A percentile compares a stretch with the other conserved stretches of the same genome.
Evolutionary conservation across 441 rosid species (phyloP).

Genomic region (Theobroma grandiflorum): DNA sequence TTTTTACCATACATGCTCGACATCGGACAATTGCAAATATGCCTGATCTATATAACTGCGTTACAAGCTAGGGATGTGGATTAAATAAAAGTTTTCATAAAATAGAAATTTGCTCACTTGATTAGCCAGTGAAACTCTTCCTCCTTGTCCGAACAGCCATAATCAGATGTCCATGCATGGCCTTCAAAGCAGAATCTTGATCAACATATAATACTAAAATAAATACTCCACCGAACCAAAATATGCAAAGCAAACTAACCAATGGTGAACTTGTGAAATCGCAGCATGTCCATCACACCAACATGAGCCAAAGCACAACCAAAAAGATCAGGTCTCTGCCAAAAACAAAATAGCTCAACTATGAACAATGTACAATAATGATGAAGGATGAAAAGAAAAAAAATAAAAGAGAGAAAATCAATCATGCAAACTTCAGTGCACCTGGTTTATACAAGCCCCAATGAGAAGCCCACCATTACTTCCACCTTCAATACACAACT

Average conservation of each 20-base stretch:
- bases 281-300: slow-evolving; percentile 99
- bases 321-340: slow-evolving; percentile 94
- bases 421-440: slow-evolving; percentile 26
- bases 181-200: slow-evolving; percentile 48
- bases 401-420: slow-evolving; percentile 5
- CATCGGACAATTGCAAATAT: background rate
- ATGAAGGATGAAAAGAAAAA: background rate
- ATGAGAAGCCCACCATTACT: slow-evolving; percentile 97
- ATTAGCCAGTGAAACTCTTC: slow-evolving; percentile 92
- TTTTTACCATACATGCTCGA: background rate
- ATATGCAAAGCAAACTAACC: slow-evolving; percentile 51
- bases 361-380: background rate
- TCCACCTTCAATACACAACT: slow-evolving; percentile 95
- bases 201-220: slow-evolving; percentile 21
- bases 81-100: background rate
- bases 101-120: slow-evolving; percentile 57
- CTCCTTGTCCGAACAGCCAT: slow-evolving; percentile 85
- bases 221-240: slow-evolving; percentile 3
- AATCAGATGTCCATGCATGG: slow-evolving; percentile 97
- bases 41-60: background rate
- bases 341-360: slow-evolving; percentile 8
- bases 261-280: slow-evolving; percentile 96
- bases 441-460: slow-evolving; percentile 98
- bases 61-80: background rate
- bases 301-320: slow-evolving; percentile 99